Evolutionary conservation across 257 asterid genomes (phyloP), one percentile per base, ranked within the genome.

Genomic region (Rhazya stricta): DNA sequence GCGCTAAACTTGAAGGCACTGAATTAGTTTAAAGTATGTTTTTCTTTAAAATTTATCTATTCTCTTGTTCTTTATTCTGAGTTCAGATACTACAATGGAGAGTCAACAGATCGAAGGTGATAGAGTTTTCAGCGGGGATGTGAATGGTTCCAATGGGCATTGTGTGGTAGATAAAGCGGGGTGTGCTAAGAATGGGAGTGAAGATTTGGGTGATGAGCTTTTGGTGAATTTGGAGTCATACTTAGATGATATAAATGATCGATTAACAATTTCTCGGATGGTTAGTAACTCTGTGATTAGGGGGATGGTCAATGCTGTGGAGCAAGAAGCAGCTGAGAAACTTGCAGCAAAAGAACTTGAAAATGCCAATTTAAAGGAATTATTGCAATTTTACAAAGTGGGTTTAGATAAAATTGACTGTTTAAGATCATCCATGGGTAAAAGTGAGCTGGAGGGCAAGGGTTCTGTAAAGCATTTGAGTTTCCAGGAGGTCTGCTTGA

Each of bases 291-390:
- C 99, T 45, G 82, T 94, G 72, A 87, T 87, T 69, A 92, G 88
- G 81, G 97, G 99, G 75, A 86, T 94, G 90, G 97, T 94, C 71
- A 82, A 80, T 72, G 97, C 98, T 25, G 91, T 92, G 72, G 98
- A 92, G 63, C 91, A 90, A 77, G 96, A 90, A 72, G 89, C 91
- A 1, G 86, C 86, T 5, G 96, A 92, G 69, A 87, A 60, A 72
- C 79, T 95, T 60, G 86, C 87, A 2, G 81, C 85, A n/a, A 88
- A 88, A 79, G 96, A 95, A 51, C 67, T 86, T 80, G 97, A 95
- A 84, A 46, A 89, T 77, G 84, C 84, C 60, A 66, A 32, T 75
- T 75, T 86, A 82, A 88, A 83, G 85, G 82, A 82, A 81, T 9
- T 21, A 32, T 68, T 89, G 62, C 78, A 69, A 66, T 81, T 80